A percentile compares a stretch with the other conserved stretches of the same genome.
Evolutionary conservation across 129 eudicot species (phyloP).

Genomic region (Lactuca saligna): DNA sequence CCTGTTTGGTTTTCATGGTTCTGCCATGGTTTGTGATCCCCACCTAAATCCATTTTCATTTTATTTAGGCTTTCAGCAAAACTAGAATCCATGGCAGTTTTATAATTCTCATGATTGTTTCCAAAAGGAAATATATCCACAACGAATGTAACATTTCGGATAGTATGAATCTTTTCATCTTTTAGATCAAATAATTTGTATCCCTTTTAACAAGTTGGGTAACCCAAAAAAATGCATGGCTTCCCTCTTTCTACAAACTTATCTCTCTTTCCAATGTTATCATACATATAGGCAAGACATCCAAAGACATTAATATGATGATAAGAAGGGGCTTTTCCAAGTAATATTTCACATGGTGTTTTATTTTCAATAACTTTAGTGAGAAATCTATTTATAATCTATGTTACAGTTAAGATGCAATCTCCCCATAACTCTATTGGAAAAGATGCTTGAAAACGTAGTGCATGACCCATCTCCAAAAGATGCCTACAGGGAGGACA

Average conservation of each 20-base stretch:
- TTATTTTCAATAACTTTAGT: background rate
- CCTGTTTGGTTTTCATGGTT: background rate
- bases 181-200: background rate
- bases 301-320: background rate
- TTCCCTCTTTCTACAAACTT: background rate
- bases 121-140: background rate
- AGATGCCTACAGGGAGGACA: too few relatives aligned
- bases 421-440: background rate
- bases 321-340: background rate
- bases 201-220: background rate
- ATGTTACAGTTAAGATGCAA: background rate
- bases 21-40: too few relatives aligned
- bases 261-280: background rate
- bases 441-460: background rate
- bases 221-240: background rate
- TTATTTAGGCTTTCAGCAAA: too few relatives aligned
- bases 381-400: background rate
- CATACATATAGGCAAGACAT: background rate
- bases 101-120: background rate
- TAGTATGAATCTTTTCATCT: too few relatives aligned
- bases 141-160: background rate
- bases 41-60: too few relatives aligned
- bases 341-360: background rate
- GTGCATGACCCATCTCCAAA: background rate
- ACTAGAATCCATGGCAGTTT: background rate